Evolutionary conservation across 805 yeast species (phyloP), one percentile per base, ranked within the genome.

Genomic region (Blastobotrys peoriensis): DNA sequence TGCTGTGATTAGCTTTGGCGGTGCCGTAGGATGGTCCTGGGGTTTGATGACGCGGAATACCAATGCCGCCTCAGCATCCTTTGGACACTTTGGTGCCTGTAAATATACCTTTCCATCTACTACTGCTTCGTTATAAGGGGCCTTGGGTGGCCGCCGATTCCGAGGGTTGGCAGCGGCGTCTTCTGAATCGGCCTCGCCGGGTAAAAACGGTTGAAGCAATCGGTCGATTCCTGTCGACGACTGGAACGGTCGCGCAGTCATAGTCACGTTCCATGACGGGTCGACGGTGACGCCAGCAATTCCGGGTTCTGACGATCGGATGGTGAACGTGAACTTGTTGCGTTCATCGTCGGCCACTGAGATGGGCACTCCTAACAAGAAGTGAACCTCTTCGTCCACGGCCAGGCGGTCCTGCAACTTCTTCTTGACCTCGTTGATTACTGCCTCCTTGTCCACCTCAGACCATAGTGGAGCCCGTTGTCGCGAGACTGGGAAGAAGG

Each of bases 251-350:
- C 56, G 35, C 5, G 56, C 48, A 2, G 50, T 37, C 41, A 48
- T 20, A 9, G 47, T 33, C 18, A 21, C 38, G 5, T 36, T 39
- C 43, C 42, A 39, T 3, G 50, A 33, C 5, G 53, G 52, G 15
- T 46, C 48, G 13, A 52, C 34, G 37, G 36, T 35, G 13, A 52
- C 5, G 3, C 55, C 55, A 15, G 50, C 44, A 25, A 54, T 44
- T 6, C 54, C 53, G 3, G 57, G 55, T 4, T 43, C 41, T 4
- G 52, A 43, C 16, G 50, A 41, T 9, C 49, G 42, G n/a, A 45
- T 41, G 15, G 27, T 34, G 15, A 49, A 35, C 16, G 47, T 37
- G 22, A 40, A 46, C 23, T 35, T 20, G 25, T 48, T 34, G 18
- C 28, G n/a, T 18, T 36, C 23, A 27, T 43, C 45, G 25, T 25